These are phyloP conservation scores for Phenoliferia sp. DNA, from an alignment of 1,284 basidiomycete species.

Conservation along the genomic window DNA sequence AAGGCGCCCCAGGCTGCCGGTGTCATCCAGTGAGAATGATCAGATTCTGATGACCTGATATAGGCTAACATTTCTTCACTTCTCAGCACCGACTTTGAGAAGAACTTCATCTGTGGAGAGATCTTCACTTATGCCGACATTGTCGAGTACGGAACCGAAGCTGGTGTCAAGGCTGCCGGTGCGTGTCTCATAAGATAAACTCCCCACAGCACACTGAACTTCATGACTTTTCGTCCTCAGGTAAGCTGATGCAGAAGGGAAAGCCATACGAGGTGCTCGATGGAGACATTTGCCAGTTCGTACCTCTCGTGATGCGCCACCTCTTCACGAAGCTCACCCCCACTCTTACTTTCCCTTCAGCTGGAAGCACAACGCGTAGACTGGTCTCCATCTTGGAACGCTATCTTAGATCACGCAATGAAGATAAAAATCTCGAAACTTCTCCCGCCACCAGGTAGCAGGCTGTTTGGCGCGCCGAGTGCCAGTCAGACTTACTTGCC, in stretches of 20 bases:
- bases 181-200: background rate
- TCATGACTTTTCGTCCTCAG: conserved; percentile 39
- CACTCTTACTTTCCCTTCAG: background rate
- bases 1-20: conserved; percentile 97
- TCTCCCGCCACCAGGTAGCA: too few relatives aligned
- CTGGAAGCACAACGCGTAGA: conserved; percentile 18
- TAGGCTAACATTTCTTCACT: background rate
- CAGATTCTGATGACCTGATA: background rate
- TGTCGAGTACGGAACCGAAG: conserved; percentile 84
- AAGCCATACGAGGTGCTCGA: conserved; percentile 76
- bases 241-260: conserved; percentile 92
- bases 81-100: conserved; percentile 67
- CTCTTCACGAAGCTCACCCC: background rate
- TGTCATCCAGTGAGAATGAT: conserved; percentile 84
- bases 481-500: too few relatives aligned
- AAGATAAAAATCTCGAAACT: too few relatives aligned
- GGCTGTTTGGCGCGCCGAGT: too few relatives aligned
- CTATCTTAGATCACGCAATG: too few relatives aligned
- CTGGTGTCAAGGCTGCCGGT: conserved; percentile 75
- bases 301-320: background rate
- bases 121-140: conserved; percentile 92
- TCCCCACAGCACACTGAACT: background rate
- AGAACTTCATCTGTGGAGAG: conserved; percentile 99
- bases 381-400: background rate
- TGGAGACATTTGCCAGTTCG: conserved; percentile 40